These are phyloP conservation scores for Petrea volubilis DNA, from an alignment of 257 asterid genomes.

Conservation along the genomic window DNA sequence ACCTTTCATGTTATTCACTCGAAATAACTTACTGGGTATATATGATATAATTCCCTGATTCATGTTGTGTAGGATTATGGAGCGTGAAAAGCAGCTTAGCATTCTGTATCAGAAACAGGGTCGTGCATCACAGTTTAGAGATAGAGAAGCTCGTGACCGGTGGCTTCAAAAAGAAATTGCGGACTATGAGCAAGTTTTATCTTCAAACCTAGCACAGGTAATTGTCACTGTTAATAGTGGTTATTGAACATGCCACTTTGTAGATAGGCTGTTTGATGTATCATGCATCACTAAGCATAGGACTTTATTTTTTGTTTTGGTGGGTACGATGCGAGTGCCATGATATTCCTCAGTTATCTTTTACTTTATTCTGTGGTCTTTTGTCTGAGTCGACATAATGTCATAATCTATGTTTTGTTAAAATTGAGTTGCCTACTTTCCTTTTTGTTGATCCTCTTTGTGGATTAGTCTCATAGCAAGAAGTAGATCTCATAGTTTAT, in stretches of 20 bases:
- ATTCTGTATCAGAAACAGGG: slow-evolving; percentile 98
- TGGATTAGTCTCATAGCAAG: neutral
- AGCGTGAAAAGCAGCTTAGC: slow-evolving; percentile 98
- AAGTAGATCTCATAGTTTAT: neutral
- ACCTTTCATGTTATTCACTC: slow-evolving; percentile 4
- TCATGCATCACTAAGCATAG: neutral
- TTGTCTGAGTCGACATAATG: neutral
- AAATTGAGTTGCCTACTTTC: neutral
- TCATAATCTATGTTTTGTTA: neutral
- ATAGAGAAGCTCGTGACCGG: slow-evolving; percentile 87
- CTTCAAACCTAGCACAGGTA: slow-evolving; percentile 76
- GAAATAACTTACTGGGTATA: slow-evolving; percentile 1
- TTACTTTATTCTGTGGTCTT: neutral
- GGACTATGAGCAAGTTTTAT: slow-evolving; percentile 85
- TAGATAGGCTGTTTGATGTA: slow-evolving; percentile 8
- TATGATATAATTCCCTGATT: slow-evolving; percentile 5
- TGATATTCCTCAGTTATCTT: slow-evolving; percentile 5
- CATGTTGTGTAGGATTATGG: slow-evolving; percentile 72
- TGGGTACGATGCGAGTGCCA: slow-evolving; percentile 12
- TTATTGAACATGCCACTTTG: neutral
- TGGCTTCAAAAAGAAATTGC: slow-evolving; percentile 92
- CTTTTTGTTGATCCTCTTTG: slow-evolving; percentile 4
- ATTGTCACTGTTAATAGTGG: slow-evolving; percentile 20
- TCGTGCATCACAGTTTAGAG: slow-evolving; percentile 93
- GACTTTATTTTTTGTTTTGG: neutral